These are phyloP conservation scores for Pinus taeda DNA, from an alignment of 75 land plant genomes.

Conservation along the genomic window DNA sequence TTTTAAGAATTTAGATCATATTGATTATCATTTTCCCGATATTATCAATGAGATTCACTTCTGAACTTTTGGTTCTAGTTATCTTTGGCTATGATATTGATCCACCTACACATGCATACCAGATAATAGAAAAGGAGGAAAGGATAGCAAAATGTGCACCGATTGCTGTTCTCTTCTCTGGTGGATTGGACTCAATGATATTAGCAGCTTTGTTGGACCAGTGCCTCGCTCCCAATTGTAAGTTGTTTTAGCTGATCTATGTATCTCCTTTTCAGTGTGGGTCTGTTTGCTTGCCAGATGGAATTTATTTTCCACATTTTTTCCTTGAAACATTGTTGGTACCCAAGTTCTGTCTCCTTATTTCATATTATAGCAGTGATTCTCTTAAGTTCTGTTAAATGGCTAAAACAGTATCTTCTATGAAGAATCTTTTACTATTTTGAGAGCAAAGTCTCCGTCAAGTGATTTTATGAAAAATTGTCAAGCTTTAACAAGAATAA, in stretches of 20 bases:
- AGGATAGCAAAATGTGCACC: slow-evolving; percentile 34
- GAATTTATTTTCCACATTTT: not conserved
- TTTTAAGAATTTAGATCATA: not conserved
- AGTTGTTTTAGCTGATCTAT: slow-evolving; percentile 19
- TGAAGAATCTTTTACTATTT: not conserved
- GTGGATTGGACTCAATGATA: slow-evolving; percentile 98
- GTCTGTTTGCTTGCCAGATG: not conserved
- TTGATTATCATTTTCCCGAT: not conserved
- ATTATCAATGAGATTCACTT: slow-evolving; percentile 5
- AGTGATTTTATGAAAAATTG: too few relatives aligned
- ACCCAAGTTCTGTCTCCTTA: not conserved
- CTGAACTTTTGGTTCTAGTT: not conserved
- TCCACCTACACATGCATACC: slow-evolving; percentile 9
- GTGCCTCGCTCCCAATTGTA: slow-evolving; percentile 69
- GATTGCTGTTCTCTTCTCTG: slow-evolving; percentile 92
- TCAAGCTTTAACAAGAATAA: too few relatives aligned
- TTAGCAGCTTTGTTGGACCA: slow-evolving; percentile 86
- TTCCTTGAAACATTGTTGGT: not conserved
- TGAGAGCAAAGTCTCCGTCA: too few relatives aligned
- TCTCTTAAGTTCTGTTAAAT: not conserved
- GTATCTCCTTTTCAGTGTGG: not conserved
- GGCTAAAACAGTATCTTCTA: too few relatives aligned
- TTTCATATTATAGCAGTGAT: not conserved
- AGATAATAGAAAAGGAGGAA: not conserved
- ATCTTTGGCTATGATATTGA: not conserved